Conservation (phyloP, 2,329 filamentous ascomycete genomes). For the Colletotrichum musicola region DNA sequence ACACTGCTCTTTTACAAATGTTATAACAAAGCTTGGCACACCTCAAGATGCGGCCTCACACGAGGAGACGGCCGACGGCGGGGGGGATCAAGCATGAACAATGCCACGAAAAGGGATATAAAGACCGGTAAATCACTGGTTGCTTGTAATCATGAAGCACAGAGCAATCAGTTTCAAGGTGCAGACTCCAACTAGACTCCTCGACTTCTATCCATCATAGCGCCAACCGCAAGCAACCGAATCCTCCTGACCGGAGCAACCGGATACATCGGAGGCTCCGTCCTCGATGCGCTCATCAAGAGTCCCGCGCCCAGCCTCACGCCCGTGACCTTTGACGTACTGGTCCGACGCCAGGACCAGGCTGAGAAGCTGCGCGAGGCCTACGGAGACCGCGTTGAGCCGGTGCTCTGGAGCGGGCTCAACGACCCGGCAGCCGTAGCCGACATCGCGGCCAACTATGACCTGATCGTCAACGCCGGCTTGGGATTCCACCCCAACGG, state of each 20-base stretch:
- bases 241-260: slow-evolving; percentile 40
- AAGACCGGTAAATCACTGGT: too few relatives aligned
- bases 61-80: too few relatives aligned
- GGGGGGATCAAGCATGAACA: too few relatives aligned
- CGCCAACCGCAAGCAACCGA: neutral
- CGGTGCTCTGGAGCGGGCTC: slow-evolving; percentile 35
- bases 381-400: slow-evolving; percentile 35
- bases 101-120: too few relatives aligned
- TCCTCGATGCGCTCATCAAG: slow-evolving; percentile 36
- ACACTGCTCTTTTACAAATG: too few relatives aligned
- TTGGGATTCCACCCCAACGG: slow-evolving; percentile 30
- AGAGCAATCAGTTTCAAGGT: neutral
- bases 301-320: slow-evolving; percentile 19
- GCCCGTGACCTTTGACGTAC: slow-evolving; percentile 23
- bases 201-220: neutral
- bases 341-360: slow-evolving; percentile 33
- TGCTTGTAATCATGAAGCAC: too few relatives aligned
- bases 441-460: slow-evolving; percentile 31
- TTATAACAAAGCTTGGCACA: too few relatives aligned
- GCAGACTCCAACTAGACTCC: neutral
- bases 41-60: too few relatives aligned
- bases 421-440: slow-evolving; percentile 29
- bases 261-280: slow-evolving; percentile 37
- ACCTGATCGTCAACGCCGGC: slow-evolving; percentile 37
- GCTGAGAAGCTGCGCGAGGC: slow-evolving; percentile 28